Percentiles rank a stretch among this genome's conserved stretches.
Conservation (phyloP, 345 rosid species). For the Rhizophora apiculata region DNA sequence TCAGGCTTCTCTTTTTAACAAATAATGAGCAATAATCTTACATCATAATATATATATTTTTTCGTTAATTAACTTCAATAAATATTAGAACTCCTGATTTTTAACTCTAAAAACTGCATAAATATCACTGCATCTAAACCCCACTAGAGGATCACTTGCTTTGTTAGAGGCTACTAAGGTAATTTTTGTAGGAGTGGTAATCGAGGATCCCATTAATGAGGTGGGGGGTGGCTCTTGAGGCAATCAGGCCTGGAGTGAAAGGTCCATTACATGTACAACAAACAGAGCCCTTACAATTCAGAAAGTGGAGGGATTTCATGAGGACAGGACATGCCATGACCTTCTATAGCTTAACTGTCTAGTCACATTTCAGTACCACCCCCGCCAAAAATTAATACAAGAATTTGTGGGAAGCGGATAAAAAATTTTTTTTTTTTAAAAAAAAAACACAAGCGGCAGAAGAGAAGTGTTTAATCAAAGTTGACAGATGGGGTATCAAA, state of each 20-base stretch:
- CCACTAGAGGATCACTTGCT: background rate
- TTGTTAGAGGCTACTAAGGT: background rate
- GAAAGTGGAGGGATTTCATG: background rate
- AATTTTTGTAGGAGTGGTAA: background rate
- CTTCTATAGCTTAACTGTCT: slow-evolving; percentile 7
- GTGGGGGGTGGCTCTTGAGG: background rate
- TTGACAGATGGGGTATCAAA: background rate
- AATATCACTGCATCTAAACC: too few relatives aligned
- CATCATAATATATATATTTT: too few relatives aligned
- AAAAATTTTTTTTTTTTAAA: too few relatives aligned
- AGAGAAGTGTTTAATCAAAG: background rate
- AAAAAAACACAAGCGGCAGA: too few relatives aligned
- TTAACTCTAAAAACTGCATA: too few relatives aligned
- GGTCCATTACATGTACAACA: background rate
- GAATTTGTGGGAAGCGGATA: too few relatives aligned
- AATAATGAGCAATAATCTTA: too few relatives aligned
- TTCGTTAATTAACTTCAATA: too few relatives aligned
- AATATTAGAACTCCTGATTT: too few relatives aligned
- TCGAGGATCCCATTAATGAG: background rate
- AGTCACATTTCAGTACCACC: slow-evolving; percentile 13
- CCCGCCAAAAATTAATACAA: background rate
- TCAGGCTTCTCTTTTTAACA: too few relatives aligned
- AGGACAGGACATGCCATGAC: background rate
- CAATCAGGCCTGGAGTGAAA: background rate
- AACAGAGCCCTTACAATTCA: background rate